Evolutionary conservation across 495 filamentous ascomycete genomes (phyloP).

Genomic region (Tetracladium setigerum): DNA sequence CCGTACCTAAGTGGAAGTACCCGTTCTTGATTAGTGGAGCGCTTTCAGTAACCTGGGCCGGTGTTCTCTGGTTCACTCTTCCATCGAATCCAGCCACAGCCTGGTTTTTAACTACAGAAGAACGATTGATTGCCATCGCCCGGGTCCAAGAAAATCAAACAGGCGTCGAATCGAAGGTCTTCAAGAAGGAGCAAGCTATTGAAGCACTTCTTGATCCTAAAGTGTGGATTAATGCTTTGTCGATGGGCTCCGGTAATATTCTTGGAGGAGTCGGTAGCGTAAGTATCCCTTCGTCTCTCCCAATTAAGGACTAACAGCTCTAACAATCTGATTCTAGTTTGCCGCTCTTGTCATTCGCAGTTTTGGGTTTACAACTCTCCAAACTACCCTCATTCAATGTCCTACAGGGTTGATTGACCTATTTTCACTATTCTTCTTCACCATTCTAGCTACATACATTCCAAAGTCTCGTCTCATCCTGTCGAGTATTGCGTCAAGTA

Average conservation of each 20-base stretch:
- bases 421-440: no score
- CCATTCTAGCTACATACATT: no score
- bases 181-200: slow-evolving; percentile 34
- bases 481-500: no score
- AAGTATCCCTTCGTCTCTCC: not conserved
- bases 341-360: not conserved
- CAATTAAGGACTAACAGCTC: not conserved
- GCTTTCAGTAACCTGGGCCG: slow-evolving; percentile 47
- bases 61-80: slow-evolving; percentile 51
- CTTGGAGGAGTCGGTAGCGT: no score
- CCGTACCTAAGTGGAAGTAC: slow-evolving; percentile 43
- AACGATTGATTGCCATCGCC: slow-evolving; percentile 52
- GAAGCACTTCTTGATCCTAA: slow-evolving; percentile 55
- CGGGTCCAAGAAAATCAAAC: slow-evolving; percentile 54
- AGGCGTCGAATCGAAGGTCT: slow-evolving; percentile 56
- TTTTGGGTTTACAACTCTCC: not conserved
- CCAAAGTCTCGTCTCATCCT: no score
- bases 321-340: not conserved
- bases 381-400: no score
- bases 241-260: not conserved
- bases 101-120: slow-evolving; percentile 45
- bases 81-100: slow-evolving; percentile 58
- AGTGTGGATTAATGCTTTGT: slow-evolving; percentile 34
- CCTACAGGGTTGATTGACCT: no score
- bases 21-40: slow-evolving; percentile 45